Base-by-base conservation (phyloP, 148 eudicot genomes). In the Drosera capensis region DNA sequence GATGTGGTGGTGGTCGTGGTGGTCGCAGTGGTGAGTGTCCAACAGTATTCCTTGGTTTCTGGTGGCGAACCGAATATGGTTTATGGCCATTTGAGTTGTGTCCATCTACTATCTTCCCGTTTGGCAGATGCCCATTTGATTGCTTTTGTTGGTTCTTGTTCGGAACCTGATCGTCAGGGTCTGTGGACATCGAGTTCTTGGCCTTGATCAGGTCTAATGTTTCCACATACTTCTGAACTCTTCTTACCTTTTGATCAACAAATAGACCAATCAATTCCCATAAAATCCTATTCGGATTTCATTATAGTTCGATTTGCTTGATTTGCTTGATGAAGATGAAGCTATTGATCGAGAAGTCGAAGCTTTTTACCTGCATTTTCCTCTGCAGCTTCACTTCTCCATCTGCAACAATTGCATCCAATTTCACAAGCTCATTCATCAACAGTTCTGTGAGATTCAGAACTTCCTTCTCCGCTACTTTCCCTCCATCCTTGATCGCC, bases 191-290 rank as follows among this genome's bases (percentile, higher is more conserved):
- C 2, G 80, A 58, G 66, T 58, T 72, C 48, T 82, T 82, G 1
- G 74, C 31, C 75, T 87, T 87, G 40, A 87, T 63, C 58, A 68
- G 8, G 40, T 87, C 96, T 21, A 92, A 70, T 8, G 73, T 82
- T 62, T 92, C 99, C 13, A 92, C 94, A 46, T 56, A 77, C 46
- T 85, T 92, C 54, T 92, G 95, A 50, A 87, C 84, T 59, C 96
- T 79, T 49, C 20, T 65, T 31, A 77, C 96, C 96, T 87, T n/a
- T 18, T 5, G 22, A 2, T 11, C 20, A 14, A 47, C 3, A 7
- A 41, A 23, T 16, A 62, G 43, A 5, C n/a, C n/a, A 9, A 21
- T 16, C 15, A 15, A 47, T 12, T 44, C 23, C 20, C 3, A 6
- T 2, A 13, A 2, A 14, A 7, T 14, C 1, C 1, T 7, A 25